Evolutionary conservation across 257 asterid species (phyloP).

Genomic region (Ilex asprella): DNA sequence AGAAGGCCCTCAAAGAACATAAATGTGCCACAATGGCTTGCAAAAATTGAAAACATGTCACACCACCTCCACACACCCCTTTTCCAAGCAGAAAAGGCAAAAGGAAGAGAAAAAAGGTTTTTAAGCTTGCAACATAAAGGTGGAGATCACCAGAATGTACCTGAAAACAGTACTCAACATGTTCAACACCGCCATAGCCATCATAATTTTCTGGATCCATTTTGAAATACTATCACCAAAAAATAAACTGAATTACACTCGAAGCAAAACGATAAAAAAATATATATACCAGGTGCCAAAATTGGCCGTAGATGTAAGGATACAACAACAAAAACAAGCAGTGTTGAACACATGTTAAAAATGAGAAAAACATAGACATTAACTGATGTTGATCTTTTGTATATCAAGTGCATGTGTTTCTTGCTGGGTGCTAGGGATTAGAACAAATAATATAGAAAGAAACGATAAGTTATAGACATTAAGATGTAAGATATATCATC

Average conservation of each 20-base stretch:
- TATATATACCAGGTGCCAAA: background rate
- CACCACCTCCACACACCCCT: too few relatives aligned
- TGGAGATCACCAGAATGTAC: constrained; percentile 28
- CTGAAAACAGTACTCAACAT: constrained; percentile 87
- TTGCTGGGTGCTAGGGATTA: too few relatives aligned
- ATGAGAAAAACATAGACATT: background rate
- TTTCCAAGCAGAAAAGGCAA: background rate
- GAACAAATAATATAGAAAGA: too few relatives aligned
- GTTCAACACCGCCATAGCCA: constrained; percentile 73
- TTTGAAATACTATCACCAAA: constrained; percentile 72
- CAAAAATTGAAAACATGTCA: too few relatives aligned
- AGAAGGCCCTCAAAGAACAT: too few relatives aligned
- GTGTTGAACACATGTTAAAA: background rate
- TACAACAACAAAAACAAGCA: background rate
- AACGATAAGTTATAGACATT: too few relatives aligned
- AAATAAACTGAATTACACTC: constrained; percentile 11
- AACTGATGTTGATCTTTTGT: background rate
- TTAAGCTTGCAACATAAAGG: constrained; percentile 7
- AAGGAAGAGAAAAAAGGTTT: constrained; percentile 3
- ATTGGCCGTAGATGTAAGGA: background rate
- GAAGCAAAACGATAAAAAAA: background rate
- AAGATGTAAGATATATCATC: too few relatives aligned
- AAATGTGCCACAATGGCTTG: too few relatives aligned
- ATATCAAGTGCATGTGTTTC: too few relatives aligned
- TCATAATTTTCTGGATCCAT: constrained; percentile 73